Percentiles rank a stretch among this genome's conserved stretches.
phyloP scores from a whole-genome alignment of 805 yeast genomes.

The Sugiyamaella qingdaonensis region DNA sequence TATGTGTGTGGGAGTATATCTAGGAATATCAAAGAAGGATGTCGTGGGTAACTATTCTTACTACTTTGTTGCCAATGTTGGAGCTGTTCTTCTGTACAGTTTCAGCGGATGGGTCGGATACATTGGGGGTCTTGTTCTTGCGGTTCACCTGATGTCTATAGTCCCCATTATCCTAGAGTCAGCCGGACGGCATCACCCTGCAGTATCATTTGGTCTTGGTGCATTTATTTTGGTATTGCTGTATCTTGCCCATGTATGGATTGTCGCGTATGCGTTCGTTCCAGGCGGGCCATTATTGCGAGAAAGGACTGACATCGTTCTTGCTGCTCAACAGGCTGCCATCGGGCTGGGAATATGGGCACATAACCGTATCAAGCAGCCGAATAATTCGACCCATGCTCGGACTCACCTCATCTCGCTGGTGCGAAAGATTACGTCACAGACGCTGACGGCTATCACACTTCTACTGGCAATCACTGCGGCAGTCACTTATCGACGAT shows the following conservation, averaged over 20 bases:
- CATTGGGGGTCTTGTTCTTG: constrained; percentile 61
- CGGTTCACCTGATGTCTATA: constrained; percentile 58
- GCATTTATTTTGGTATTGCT: constrained; percentile 49
- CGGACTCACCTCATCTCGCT: constrained; percentile 21
- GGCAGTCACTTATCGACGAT: constrained; percentile 51
- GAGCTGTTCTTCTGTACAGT: constrained; percentile 47
- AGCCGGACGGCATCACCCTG: constrained; percentile 52
- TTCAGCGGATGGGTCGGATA: constrained; percentile 69
- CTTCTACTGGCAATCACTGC: constrained; percentile 45
- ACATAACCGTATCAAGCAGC: constrained; percentile 19
- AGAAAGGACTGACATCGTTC: constrained; percentile 79
- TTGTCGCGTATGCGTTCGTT: constrained; percentile 96
- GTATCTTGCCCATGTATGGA: constrained; percentile 87
- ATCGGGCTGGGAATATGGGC: constrained; percentile 51
- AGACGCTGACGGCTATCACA: constrained; percentile 28
- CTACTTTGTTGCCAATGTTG: constrained; percentile 42
- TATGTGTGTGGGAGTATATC: constrained; percentile 53
- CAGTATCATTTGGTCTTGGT: constrained; percentile 39
- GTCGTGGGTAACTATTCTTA: constrained; percentile 34
- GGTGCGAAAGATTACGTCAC: constrained; percentile 23
- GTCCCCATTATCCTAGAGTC: constrained; percentile 59
- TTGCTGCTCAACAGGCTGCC: constrained; percentile 50
- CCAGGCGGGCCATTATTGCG: constrained; percentile 88
- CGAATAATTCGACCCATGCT: constrained; percentile 16
- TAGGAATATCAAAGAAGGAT: constrained; percentile 37